Percentiles rank a stretch among this genome's conserved stretches.
Evolutionary conservation across 306 rosid genomes (phyloP).

Genomic region (Coriaria nepalensis): DNA sequence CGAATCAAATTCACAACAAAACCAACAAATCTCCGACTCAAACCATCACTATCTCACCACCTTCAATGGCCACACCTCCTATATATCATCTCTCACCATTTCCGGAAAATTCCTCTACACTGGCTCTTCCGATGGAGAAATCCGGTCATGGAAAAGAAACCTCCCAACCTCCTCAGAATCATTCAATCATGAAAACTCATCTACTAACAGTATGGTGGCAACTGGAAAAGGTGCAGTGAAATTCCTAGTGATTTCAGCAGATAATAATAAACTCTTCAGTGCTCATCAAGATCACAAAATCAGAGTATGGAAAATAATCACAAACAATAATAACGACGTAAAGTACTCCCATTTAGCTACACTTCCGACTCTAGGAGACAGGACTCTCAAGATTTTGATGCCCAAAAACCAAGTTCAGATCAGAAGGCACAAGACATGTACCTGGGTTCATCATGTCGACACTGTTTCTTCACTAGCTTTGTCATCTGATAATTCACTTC

Average conservation of each 20-base stretch:
- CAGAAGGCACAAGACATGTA: conserved; percentile 69
- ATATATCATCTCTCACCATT: conserved; percentile 49
- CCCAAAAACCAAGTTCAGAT: conserved; percentile 67
- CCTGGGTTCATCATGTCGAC: conserved; percentile 93
- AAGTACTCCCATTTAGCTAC: conserved; percentile 56
- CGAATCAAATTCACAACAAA: too few relatives aligned
- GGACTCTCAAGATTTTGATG: conserved; percentile 34
- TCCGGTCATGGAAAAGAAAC: conserved; percentile 38
- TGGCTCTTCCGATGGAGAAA: conserved; percentile 65
- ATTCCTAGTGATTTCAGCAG: conserved; percentile 43
- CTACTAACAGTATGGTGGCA: conserved; percentile 13
- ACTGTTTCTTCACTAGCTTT: conserved; percentile 68
- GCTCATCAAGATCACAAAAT: conserved; percentile 92
- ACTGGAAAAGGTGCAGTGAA: conserved; percentile 81
- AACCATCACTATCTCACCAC: conserved; percentile 42
- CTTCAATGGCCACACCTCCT: conserved; percentile 39
- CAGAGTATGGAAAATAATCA: conserved; percentile 59
- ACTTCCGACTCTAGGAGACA: conserved; percentile 64
- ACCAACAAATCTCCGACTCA: background rate
- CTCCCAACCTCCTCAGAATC: conserved; percentile 8
- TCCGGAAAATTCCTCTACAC: conserved; percentile 48
- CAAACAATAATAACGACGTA: conserved; percentile 12
- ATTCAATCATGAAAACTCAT: conserved; percentile 3
- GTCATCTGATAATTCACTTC: conserved; percentile 45
- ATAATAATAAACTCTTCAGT: conserved; percentile 37